Conservation (phyloP, 805 yeast genomes). For the Hyphopichia homilentoma region DNA sequence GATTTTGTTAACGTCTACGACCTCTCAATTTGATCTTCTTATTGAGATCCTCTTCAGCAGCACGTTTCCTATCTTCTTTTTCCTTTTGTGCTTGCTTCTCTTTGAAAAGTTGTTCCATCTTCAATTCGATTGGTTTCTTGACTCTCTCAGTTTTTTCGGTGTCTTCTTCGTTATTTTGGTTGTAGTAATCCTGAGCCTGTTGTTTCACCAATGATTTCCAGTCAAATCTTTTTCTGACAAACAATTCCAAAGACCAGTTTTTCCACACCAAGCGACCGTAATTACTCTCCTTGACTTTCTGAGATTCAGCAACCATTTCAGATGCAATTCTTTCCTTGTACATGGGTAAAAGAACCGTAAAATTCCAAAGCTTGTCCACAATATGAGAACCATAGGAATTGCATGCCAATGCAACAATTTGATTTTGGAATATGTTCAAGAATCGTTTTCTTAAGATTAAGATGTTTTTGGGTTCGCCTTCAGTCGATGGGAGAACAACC, state of each 20-base stretch:
- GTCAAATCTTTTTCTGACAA: conserved; percentile 66
- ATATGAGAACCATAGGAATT: conserved; percentile 91
- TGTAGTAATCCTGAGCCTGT: conserved; percentile 32
- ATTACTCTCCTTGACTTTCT: conserved; percentile 72
- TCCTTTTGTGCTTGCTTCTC: conserved; percentile 26
- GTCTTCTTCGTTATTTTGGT: conserved; percentile 10
- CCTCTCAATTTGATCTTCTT: conserved; percentile 2
- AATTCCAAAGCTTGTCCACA: conserved; percentile 79
- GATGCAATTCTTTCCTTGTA: conserved; percentile 84
- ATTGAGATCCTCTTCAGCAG: conserved; percentile 3
- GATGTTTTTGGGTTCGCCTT: conserved; percentile 38
- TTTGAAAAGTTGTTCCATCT: conserved; percentile 34
- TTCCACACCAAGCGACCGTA: conserved; percentile 94
- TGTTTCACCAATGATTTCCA: conserved; percentile 69
- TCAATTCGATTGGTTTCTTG: conserved; percentile 39
- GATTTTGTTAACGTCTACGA: conserved; percentile 3
- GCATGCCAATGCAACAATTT: conserved; percentile 60
- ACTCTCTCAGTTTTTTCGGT: conserved; percentile 9
- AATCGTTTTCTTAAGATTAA: conserved; percentile 61
- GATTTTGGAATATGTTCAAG: conserved; percentile 58
- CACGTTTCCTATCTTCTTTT: conserved; percentile 18
- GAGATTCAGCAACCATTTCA: conserved; percentile 55
- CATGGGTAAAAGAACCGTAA: conserved; percentile 71
- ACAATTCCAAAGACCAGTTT: conserved; percentile 88
- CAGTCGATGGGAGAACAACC: conserved; percentile 44